Percentiles rank a stretch among this genome's conserved stretches.
phyloP scores from a whole-genome alignment of 2,329 filamentous ascomycete genomes.

The Ambrosiella beaveri region DNA sequence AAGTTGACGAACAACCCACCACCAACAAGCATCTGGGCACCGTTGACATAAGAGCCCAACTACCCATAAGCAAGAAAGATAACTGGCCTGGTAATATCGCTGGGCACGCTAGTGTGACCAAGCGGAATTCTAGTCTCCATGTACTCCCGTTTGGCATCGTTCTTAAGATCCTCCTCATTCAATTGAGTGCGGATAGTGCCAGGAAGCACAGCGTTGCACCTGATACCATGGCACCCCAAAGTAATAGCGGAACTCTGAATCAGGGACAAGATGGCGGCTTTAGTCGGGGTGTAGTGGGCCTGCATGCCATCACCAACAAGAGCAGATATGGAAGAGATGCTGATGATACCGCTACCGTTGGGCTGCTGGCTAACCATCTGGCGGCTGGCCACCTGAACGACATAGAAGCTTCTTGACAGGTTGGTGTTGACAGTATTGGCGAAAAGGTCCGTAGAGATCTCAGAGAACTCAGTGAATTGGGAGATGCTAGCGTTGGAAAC shows the following conservation, averaged over 20 bases:
- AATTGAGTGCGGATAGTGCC: constrained; percentile 72
- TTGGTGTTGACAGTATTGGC: constrained; percentile 59
- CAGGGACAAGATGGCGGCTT: constrained; percentile 61
- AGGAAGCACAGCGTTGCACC: constrained; percentile 71
- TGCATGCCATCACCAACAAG: constrained; percentile 64
- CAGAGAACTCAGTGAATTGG: constrained; percentile 72
- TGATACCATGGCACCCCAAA: constrained; percentile 54
- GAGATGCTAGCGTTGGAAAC: constrained; percentile 82
- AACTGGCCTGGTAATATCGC: constrained; percentile 67
- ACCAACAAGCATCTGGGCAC: constrained; percentile 70
- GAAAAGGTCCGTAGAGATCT: constrained; percentile 54
- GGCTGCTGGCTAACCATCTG: constrained; percentile 57
- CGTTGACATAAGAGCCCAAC: constrained; percentile 66
- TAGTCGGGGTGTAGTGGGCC: constrained; percentile 77
- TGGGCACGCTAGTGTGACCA: constrained; percentile 51
- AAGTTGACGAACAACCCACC: constrained; percentile 82
- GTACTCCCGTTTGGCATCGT: constrained; percentile 53
- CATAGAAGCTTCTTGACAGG: constrained; percentile 75
- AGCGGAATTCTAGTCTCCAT: constrained; percentile 72
- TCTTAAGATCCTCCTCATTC: constrained; percentile 65
- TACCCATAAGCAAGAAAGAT: constrained; percentile 69
- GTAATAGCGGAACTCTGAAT: constrained; percentile 75
- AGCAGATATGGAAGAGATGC: constrained; percentile 54
- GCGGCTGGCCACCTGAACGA: constrained; percentile 65
- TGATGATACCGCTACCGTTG: constrained; percentile 64